These are phyloP conservation scores for Lentinula lateritia DNA, from an alignment of 768 basidiomycete species.

Conservation along the genomic window DNA sequence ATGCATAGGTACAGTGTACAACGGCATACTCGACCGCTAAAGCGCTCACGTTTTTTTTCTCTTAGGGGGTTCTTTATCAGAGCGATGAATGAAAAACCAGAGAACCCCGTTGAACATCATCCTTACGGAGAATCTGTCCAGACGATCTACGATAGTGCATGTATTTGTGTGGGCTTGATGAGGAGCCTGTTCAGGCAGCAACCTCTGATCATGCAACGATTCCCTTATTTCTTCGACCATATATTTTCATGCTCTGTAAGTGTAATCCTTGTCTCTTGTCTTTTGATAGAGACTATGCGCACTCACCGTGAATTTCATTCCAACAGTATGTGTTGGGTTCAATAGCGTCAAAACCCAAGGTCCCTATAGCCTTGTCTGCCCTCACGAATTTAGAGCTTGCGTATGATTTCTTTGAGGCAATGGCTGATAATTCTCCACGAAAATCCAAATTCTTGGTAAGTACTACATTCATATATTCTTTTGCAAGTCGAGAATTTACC, in stretches of 20 bases:
- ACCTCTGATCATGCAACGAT: constrained; percentile 56
- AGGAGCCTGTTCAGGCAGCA: constrained; percentile 62
- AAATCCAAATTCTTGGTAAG: constrained; percentile 57
- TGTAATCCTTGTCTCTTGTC: not conserved
- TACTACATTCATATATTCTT: constrained; percentile 6
- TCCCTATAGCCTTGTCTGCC: constrained; percentile 63
- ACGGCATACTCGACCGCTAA: not conserved
- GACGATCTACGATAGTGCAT: constrained; percentile 62
- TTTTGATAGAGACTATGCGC: not conserved
- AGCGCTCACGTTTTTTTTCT: not conserved
- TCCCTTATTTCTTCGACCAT: constrained; percentile 70
- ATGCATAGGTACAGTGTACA: constrained; percentile 37
- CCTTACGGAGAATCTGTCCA: constrained; percentile 64
- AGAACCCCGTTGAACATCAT: constrained; percentile 59
- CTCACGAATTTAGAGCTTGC: constrained; percentile 60
- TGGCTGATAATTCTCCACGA: constrained; percentile 44
- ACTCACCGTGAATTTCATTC: not conserved
- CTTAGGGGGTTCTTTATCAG: constrained; percentile 63
- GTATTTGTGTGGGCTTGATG: constrained; percentile 60
- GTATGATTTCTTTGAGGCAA: constrained; percentile 45
- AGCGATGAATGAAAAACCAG: constrained; percentile 56
- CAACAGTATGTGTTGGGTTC: constrained; percentile 62
- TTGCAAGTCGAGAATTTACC: not conserved
- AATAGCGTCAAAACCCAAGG: constrained; percentile 58
- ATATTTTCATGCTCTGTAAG: constrained; percentile 67